A percentile compares a stretch with the other conserved stretches of the same genome.
Evolutionary conservation across 139 green algal species (phyloP).

Genomic region (Coelastrella sp.): DNA sequence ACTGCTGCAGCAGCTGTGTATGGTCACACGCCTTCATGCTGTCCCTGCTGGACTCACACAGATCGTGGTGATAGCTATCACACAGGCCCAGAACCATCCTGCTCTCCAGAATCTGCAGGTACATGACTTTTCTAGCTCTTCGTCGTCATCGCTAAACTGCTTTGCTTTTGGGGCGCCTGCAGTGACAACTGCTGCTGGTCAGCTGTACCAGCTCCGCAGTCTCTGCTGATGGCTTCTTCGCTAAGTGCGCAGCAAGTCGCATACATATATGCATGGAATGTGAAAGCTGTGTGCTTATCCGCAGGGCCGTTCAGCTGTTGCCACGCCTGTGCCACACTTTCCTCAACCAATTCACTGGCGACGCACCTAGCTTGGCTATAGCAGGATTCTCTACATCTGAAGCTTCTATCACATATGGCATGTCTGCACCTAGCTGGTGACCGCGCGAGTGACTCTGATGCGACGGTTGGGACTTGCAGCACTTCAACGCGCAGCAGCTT

Average conservation of each 20-base stretch:
- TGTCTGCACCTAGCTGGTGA: background rate
- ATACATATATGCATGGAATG: no score
- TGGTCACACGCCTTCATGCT: background rate
- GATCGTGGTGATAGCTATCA: constrained; percentile 8
- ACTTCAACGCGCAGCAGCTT: background rate
- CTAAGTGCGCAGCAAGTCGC: no score
- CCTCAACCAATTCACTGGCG: background rate
- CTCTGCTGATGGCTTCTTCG: no score
- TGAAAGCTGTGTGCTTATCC: no score
- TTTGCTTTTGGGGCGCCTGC: background rate
- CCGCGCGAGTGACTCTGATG: background rate
- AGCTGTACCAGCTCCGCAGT: no score
- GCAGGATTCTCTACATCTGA: constrained; percentile 17
- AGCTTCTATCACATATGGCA: constrained; percentile 9
- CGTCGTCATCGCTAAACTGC: background rate
- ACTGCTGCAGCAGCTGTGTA: no score
- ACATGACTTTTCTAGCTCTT: background rate
- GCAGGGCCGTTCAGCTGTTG: no score
- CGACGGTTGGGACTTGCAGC: background rate
- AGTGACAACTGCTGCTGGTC: background rate
- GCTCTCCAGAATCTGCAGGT: background rate
- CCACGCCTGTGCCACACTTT: background rate
- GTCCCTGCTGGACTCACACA: constrained; percentile 12
- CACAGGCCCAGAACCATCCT: constrained; percentile 44
- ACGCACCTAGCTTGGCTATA: constrained; percentile 29